Conservation (phyloP, 2,329 filamentous ascomycete species). For the Elsinoe necatrix region DNA sequence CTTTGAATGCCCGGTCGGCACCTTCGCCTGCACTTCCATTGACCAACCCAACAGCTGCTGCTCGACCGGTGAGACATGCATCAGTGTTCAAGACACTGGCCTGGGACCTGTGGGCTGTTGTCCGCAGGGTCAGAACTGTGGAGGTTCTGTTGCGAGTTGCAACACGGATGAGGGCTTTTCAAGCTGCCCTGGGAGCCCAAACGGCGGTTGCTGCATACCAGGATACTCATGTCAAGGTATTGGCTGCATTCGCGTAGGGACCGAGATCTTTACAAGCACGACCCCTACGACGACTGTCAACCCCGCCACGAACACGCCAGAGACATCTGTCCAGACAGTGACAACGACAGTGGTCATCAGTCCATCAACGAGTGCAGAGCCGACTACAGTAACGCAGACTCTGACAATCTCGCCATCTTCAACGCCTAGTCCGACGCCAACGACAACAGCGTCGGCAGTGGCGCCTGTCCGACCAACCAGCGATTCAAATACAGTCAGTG, state of each 20-base stretch:
- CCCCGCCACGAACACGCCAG: slow-evolving; percentile 22
- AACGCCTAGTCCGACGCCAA: slow-evolving; percentile 14
- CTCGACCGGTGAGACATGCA: slow-evolving; percentile 55
- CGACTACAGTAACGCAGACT: slow-evolving; percentile 18
- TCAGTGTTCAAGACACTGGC: slow-evolving; percentile 52
- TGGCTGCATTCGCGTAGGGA: slow-evolving; percentile 46
- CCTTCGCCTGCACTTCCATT: slow-evolving; percentile 55
- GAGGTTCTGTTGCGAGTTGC: slow-evolving; percentile 55
- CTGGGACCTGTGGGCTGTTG: slow-evolving; percentile 69
- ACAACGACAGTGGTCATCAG: slow-evolving; percentile 22
- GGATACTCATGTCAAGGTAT: slow-evolving; percentile 61
- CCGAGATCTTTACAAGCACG: slow-evolving; percentile 23
- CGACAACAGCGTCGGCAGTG: slow-evolving; percentile 23
- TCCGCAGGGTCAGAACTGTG: slow-evolving; percentile 55
- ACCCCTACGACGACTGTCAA: slow-evolving; percentile 20
- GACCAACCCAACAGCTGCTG: slow-evolving; percentile 66
- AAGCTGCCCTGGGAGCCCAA: slow-evolving; percentile 55
- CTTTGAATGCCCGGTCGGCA: slow-evolving; percentile 59
- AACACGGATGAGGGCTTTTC: slow-evolving; percentile 49
- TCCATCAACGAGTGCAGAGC: slow-evolving; percentile 15
- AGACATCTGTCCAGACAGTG: slow-evolving; percentile 21
- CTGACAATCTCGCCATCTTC: slow-evolving; percentile 15
- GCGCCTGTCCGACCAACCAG: slow-evolving; percentile 38
- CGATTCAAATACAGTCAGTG: slow-evolving; percentile 34
- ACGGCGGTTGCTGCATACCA: slow-evolving; percentile 68